Base-by-base conservation (phyloP, 2,329 filamentous ascomycete species). In the Tolypocladium paradoxum region DNA sequence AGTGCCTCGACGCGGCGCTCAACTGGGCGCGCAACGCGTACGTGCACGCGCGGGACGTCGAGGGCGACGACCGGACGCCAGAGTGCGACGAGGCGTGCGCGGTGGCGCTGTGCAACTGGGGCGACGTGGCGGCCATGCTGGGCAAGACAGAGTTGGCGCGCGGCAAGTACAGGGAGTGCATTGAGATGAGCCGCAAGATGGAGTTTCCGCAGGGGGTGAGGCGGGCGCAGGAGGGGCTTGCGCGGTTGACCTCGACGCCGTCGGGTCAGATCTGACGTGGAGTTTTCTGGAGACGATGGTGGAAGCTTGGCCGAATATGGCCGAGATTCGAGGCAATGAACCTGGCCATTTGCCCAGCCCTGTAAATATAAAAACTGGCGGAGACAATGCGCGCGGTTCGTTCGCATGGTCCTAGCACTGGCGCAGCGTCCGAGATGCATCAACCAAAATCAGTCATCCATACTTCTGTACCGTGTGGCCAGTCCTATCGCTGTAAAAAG, bases 51-150 rank as follows among this genome's bases (percentile, higher is more conserved):
- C 75, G 75, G 8, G 78, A 81, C 31, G 84, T 95, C 43, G 70
- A 77, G 53, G 80, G 84, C 4, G 81, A 87, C 0, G 73, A 82
- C 4, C 76, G 88, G 40, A 88, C 83, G 2, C 77, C 84, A 49
- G 89, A 95, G 64, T 96, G 92, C 64, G 90, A 95, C 65, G 69
- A 86, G 53, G 88, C 86, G 1, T 96, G 91, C 63, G 87, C 86
- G 2, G 87, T 86, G 6, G 87, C 91, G 8, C 83, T 88, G n/a
- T 87, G 89, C 68, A 95, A 95, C 65, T 79, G 96, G 51, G 92
- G 84, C 27, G 88, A 95, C 61, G 85, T 96, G 60, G 85, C 88
- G 0, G 83, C 87, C 58, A 84, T 93, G 79, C 71, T 84, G 55
- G 85, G 86, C 1, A 78, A 87, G 60, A 62, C 75, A 1, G 72